Evolutionary conservation across 2,329 filamentous ascomycete genomes (phyloP), one percentile per base, ranked within the genome.

Genomic region (Fusarium penzigii): DNA sequence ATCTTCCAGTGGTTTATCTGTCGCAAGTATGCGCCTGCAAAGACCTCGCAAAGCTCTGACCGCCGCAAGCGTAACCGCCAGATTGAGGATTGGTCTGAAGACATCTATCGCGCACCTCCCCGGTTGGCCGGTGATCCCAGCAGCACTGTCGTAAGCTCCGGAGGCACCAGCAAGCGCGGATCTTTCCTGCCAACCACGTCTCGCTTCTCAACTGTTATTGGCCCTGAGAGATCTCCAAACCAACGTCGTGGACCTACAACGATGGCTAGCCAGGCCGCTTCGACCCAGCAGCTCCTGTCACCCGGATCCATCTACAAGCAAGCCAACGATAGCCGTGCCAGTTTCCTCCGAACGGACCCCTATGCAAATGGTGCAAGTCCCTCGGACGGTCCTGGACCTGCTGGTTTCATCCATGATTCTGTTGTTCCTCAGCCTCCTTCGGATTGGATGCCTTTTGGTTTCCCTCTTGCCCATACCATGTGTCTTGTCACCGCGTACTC

Each of bases 361-460:
- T 84, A 83, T 62, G 73, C 72, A 6, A 74, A 68, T 52, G 81
- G 79, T 40, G 80, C 84, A 25, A 81, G 70, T 48, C 75, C 80
- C 6, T 72, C 80, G 11, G 90, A 93, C 44, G 87, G 86, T 1
- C 84, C 87, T 39, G 92, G 92, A 7, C 91, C 93, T 8, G 86
- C 90, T 34, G 93, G 92, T n/a, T 96, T 97, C 70, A 95, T 97
- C 50, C 93, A 97, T 69, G 92, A 97, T 71, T 83, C 90, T 39
- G 94, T 99, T 39, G 92, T 99, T 44, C 93, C 95, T 29, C 94
- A 99, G 68, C 94, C 94, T 38, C 94, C 94, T 9, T 87, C 92
- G 3, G 94, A 99, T 71, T 99, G 92, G 88, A 92, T 97, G 75
- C 94, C 94, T 0, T 97, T 96, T 69, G 94, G 93, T 1, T 99